Conservation (phyloP, 805 yeast species). For the Lachancea thermotolerans region DNA sequence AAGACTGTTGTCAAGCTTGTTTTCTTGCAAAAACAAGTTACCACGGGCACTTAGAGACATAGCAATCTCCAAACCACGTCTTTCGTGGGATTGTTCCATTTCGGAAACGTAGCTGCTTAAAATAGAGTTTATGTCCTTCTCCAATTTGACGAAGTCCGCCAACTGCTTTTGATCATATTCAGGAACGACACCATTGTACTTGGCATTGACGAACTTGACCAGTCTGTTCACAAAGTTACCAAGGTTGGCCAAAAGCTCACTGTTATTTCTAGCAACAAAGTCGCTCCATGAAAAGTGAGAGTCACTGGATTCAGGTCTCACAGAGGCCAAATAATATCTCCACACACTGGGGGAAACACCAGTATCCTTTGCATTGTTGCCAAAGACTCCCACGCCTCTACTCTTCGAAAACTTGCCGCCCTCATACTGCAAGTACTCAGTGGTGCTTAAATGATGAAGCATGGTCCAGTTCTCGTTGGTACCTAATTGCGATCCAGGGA, state of each 20-base stretch:
- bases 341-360: slow-evolving; percentile 90
- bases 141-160: slow-evolving; percentile 40
- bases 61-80: slow-evolving; percentile 86
- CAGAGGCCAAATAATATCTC: slow-evolving; percentile 90
- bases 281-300: slow-evolving; percentile 97
- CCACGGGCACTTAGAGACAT: slow-evolving; percentile 91
- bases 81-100: slow-evolving; percentile 72
- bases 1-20: slow-evolving; percentile 84
- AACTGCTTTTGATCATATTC: slow-evolving; percentile 44
- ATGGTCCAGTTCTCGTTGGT: slow-evolving; percentile 85
- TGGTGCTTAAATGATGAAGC: slow-evolving; percentile 84
- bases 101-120: slow-evolving; percentile 56
- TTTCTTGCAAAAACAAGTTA: slow-evolving; percentile 91
- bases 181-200: slow-evolving; percentile 88
- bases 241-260: slow-evolving; percentile 88
- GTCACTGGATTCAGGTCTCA: slow-evolving; percentile 93
- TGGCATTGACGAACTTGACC: slow-evolving; percentile 81
- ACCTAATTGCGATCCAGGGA: slow-evolving; percentile 90
- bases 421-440: slow-evolving; percentile 96
- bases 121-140: slow-evolving; percentile 55
- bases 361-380: slow-evolving; percentile 92
- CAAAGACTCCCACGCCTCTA: slow-evolving; percentile 97
- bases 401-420: slow-evolving; percentile 97
- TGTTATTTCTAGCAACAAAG: slow-evolving; percentile 87
- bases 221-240: slow-evolving; percentile 96